A percentile compares a stretch with the other conserved stretches of the same genome.
These are phyloP conservation scores for Akanthomyces uredinophilus DNA, from an alignment of 2,329 filamentous ascomycete species.

Conservation along the genomic window DNA sequence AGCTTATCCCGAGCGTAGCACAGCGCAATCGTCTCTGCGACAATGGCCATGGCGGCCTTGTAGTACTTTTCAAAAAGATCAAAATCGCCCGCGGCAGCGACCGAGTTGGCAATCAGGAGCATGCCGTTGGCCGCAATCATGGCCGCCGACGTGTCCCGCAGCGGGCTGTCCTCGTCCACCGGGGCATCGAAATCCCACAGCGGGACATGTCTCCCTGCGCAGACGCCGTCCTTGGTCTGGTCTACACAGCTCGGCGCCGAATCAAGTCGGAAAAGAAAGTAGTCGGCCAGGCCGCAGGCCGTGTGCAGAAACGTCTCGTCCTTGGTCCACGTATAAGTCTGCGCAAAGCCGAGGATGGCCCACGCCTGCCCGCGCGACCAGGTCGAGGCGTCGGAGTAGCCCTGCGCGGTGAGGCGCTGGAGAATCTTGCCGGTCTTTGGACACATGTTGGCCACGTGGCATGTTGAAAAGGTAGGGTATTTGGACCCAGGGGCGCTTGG, in stretches of 20 bases:
- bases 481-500: not conserved
- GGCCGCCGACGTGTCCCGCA: conserved; percentile 34
- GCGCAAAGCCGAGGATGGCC: conserved; percentile 43
- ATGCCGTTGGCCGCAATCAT: conserved; percentile 38
- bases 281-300: conserved; percentile 39
- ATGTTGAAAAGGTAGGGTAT: conserved; percentile 25
- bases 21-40: conserved; percentile 27
- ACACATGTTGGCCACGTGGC: conserved; percentile 43
- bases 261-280: conserved; percentile 39
- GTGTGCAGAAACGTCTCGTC: conserved; percentile 36
- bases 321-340: conserved; percentile 44
- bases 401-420: conserved; percentile 40
- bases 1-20: conserved; percentile 25
- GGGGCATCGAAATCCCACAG: conserved; percentile 39
- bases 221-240: conserved; percentile 14
- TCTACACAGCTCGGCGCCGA: conserved; percentile 21
- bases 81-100: conserved; percentile 19
- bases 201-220: conserved; percentile 24
- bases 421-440: conserved; percentile 34
- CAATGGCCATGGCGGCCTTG: conserved; percentile 25
- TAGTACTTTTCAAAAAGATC: conserved; percentile 22
- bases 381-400: conserved; percentile 38
- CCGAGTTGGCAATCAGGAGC: conserved; percentile 32
- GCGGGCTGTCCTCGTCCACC: conserved; percentile 23
- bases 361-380: conserved; percentile 47